Evolutionary conservation across 2,329 filamentous ascomycete species (phyloP), one percentile per base, ranked within the genome.

Genomic region (Microthyrium microscopicum): DNA sequence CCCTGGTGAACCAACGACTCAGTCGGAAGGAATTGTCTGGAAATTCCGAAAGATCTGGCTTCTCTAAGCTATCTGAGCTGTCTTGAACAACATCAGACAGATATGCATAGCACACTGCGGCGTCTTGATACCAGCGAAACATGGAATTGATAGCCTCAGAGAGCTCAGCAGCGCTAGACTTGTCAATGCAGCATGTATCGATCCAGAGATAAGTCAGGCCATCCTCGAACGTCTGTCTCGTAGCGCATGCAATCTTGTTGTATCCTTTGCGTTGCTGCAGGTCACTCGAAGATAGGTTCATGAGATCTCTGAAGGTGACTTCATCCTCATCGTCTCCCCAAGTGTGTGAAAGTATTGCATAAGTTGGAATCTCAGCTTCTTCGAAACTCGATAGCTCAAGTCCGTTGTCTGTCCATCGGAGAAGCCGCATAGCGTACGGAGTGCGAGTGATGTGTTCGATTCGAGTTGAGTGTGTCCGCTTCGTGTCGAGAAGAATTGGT

Each of bases 31-130:
- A 12, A 12, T n/a, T 8, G 18, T 35, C 7, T 29, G 11, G 7
- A 35, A 26, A 24, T 13, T 12, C 26, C 26, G 12, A 22, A 17
- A 6, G 20, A 21, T 18, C 18, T 16, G 16, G 8, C 17, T 26
- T 32, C 9, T 19, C 12, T 15, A 13, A 24, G 8, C 25, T 7
- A 5, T 8, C 26, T 7, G 26, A n/a, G n/a, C n/a, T n/a, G n/a
- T n/a, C 26, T 29, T 11, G 11, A 8, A 35, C 26, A 3, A 53
- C 46, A 35, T 50, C 49, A 3, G 39, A 36, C 8, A 55, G 41
- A 32, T 44, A 56, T 11, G 45, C 53, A 37, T 55, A 56, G 36
- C 54, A 57, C 5, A 46, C 40, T 13, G 41, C 39, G 2, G 53
- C 47, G 13, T 50, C 39, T 7, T 42, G 41, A 38, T 57, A 57